These are phyloP conservation scores for Trichoderma sp. DNA, from an alignment of 2,329 filamentous ascomycete genomes.

Conservation along the genomic window DNA sequence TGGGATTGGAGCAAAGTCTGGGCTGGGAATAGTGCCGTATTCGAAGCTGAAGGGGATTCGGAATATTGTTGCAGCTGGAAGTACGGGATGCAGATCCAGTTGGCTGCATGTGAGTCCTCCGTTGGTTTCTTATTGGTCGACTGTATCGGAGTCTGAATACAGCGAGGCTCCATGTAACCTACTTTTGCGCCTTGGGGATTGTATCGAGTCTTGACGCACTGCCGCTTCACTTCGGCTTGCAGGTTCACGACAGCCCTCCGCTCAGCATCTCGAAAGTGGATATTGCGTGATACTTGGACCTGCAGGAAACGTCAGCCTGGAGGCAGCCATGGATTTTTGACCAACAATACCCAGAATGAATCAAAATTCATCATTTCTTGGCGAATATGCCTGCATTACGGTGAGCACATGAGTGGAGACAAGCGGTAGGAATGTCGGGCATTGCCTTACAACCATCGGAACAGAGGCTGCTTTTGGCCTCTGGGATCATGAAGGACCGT, in stretches of 20 bases:
- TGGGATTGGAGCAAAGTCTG: constrained; percentile 44
- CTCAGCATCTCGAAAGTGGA: constrained; percentile 34
- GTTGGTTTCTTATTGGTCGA: constrained; percentile 24
- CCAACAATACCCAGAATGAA: constrained; percentile 36
- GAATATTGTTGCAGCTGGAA: constrained; percentile 45
- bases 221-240: constrained; percentile 37
- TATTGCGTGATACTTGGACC: constrained; percentile 35
- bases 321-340: not conserved
- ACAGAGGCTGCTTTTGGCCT: constrained; percentile 35
- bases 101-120: constrained; percentile 23
- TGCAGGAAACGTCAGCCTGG: constrained; percentile 23
- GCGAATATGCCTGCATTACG: constrained; percentile 33
- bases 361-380: constrained; percentile 43
- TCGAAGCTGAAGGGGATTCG: constrained; percentile 34
- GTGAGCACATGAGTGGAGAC: not conserved
- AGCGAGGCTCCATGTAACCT: constrained; percentile 41
- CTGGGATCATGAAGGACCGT: constrained; percentile 36
- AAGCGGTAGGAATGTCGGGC: constrained; percentile 7
- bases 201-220: constrained; percentile 36
- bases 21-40: constrained; percentile 38
- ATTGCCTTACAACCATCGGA: constrained; percentile 39
- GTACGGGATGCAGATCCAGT: constrained; percentile 47
- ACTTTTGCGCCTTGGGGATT: constrained; percentile 39
- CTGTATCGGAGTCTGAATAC: constrained; percentile 37
- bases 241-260: constrained; percentile 36